These are phyloP conservation scores for Monosporascus cannonballus DNA, from an alignment of 2,329 filamentous ascomycete species.

Conservation along the genomic window DNA sequence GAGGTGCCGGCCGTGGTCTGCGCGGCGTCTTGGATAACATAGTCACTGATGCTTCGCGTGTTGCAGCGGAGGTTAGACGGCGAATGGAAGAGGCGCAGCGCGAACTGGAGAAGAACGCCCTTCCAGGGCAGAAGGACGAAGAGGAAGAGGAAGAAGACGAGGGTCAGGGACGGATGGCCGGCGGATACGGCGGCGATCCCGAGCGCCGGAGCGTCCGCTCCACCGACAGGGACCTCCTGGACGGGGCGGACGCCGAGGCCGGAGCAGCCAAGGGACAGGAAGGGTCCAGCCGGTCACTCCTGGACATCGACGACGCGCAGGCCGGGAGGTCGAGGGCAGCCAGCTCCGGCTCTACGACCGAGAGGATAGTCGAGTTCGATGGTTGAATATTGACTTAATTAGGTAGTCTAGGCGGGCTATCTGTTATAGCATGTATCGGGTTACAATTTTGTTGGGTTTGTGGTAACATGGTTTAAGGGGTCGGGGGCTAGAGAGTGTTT, in stretches of 20 bases:
- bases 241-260: constrained; percentile 68
- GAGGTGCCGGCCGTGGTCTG: constrained; percentile 64
- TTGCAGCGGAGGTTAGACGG: constrained; percentile 84
- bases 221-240: constrained; percentile 63
- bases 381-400: constrained; percentile 23
- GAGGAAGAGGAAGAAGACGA: constrained; percentile 68
- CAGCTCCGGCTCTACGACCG: constrained; percentile 26
- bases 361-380: constrained; percentile 43
- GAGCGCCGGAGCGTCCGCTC: constrained; percentile 60
- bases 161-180: constrained; percentile 21
- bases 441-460: no score
- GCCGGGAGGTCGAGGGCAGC: constrained; percentile 12
- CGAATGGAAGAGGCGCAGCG: constrained; percentile 94
- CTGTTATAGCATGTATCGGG: no score
- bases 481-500: no score
- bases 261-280: constrained; percentile 35
- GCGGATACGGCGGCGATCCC: constrained; percentile 46
- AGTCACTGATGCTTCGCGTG: constrained; percentile 93
- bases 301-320: constrained; percentile 21
- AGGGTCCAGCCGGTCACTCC: constrained; percentile 20
- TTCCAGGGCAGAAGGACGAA: constrained; percentile 57
- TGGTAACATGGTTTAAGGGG: constrained; percentile 16
- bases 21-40: constrained; percentile 95
- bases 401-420: constrained; percentile 4
- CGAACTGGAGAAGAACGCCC: constrained; percentile 78